phyloP scores from a whole-genome alignment of 2,329 filamentous ascomycete species.

The Rhynchosporium secalis region DNA sequence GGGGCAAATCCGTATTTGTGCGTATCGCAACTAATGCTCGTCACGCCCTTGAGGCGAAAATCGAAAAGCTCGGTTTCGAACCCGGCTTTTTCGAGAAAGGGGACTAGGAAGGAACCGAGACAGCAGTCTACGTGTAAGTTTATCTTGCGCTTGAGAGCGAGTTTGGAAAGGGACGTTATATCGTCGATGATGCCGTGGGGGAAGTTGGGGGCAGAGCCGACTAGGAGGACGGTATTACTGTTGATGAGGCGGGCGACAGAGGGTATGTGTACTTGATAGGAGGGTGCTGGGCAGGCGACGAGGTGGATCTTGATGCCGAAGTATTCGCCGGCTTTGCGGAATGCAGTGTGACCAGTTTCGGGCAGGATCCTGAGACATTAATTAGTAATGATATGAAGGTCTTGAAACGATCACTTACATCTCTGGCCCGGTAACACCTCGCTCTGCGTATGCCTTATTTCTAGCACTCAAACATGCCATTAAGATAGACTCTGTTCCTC shows the following conservation, averaged over 20 bases:
- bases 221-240: constrained; percentile 88
- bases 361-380: constrained; percentile 72
- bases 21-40: constrained; percentile 93
- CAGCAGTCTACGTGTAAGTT: constrained; percentile 98
- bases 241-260: constrained; percentile 85
- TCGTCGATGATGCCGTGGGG: constrained; percentile 98
- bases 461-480: constrained; percentile 92
- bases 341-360: constrained; percentile 91
- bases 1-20: constrained; percentile 99
- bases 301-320: constrained; percentile 95
- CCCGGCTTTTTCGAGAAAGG: constrained; percentile 88
- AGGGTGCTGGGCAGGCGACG: constrained; percentile 81
- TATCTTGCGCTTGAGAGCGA: constrained; percentile 76
- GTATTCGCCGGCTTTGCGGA: constrained; percentile 92
- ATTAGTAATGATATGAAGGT: constrained; percentile 10
- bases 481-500: constrained; percentile 93
- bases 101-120: constrained; percentile 90
- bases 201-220: constrained; percentile 95
- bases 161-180: constrained; percentile 78
- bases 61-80: constrained; percentile 89
- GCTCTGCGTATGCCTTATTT: constrained; percentile 83
- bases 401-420: constrained; percentile 60
- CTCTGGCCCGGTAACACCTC: constrained; percentile 87
- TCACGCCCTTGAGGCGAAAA: constrained; percentile 91
- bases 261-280: constrained; percentile 79